phyloP scores from a whole-genome alignment of 2,329 filamentous ascomycete species.

The Trichoderma sp. region DNA sequence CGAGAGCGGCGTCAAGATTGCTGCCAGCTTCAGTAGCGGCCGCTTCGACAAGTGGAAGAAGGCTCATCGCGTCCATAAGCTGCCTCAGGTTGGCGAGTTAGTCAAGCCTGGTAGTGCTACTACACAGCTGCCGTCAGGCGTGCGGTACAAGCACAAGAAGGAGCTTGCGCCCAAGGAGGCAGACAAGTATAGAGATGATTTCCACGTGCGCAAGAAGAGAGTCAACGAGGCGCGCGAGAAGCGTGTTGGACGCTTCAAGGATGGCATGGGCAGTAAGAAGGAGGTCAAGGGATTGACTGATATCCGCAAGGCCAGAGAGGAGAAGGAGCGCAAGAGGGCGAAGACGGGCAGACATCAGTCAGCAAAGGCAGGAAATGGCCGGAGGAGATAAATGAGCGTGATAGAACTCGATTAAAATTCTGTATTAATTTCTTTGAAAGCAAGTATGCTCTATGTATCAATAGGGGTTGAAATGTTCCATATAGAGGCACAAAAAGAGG shows the following conservation, averaged over 20 bases:
- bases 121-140: constrained; percentile 35
- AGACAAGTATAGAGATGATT: constrained; percentile 91
- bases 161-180: constrained; percentile 89
- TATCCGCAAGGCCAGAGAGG: constrained; percentile 77
- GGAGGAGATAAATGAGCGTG: background rate
- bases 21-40: constrained; percentile 88
- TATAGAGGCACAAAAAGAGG: background rate
- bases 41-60: constrained; percentile 93
- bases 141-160: constrained; percentile 79
- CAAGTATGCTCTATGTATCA: background rate
- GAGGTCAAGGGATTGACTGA: constrained; percentile 84
- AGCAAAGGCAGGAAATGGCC: constrained; percentile 41
- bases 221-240: constrained; percentile 86
- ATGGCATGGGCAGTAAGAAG: constrained; percentile 69
- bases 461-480: background rate
- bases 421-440: background rate
- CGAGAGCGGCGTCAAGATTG: constrained; percentile 94
- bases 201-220: constrained; percentile 85
- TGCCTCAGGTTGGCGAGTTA: constrained; percentile 80
- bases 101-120: constrained; percentile 54
- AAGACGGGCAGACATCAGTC: constrained; percentile 81
- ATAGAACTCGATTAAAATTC: background rate
- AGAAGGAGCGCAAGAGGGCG: constrained; percentile 73
- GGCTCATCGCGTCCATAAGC: constrained; percentile 73
- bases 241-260: constrained; percentile 71